Base-by-base conservation (phyloP, 2,329 filamentous ascomycete species). In the Venturiaceae sp. region DNA sequence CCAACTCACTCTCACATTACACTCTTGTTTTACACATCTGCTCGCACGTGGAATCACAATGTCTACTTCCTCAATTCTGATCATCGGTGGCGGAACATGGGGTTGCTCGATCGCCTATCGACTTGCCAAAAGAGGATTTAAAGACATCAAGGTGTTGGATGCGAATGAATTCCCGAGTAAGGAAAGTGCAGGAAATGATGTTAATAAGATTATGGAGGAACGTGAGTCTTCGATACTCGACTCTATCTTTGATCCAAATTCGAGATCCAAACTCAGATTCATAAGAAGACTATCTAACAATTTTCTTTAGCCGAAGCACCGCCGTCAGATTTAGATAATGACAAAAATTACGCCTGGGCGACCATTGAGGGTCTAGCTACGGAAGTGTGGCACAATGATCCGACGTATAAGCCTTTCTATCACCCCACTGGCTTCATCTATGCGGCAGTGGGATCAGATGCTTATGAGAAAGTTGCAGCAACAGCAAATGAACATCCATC, bases 71-170 rank as follows among this genome's bases (percentile, higher is more conserved):
- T 30, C 44, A 6, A 66, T 72, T 41, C 65, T 80, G 23, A 75
- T 80, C 37, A 64, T 80, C 54, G 77, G 78, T 8, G 75, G 72
- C 23, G 79, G 79, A 9, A 79, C 78, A 0, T 80, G 79, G 68
- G 79, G 79, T 13, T 74, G 73, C 34, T 77, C 75, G 7, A 79
- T 78, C n/a, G 78, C 79, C n/a, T 69, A 79, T 21, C 74, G 80
- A 62, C 70, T 81, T 5, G 74, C 77, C 28, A 72, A 77, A 32
- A 69, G 74, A 55, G 78, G 78, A 41, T 80, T 79, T 63, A 71
- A 69, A 39, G 72, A 77, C 61, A 71, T 81, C 58, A 78, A 71
- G 3, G 73, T 80, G 5, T 67, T 81, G 11, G 78, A 80, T 60
- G 72, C 72, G 0, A 72, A 77, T 58, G 68, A 68, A 0, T 71